phyloP scores from a whole-genome alignment of 768 basidiomycete genomes.

The Rhodotorula kratochvilovae region DNA sequence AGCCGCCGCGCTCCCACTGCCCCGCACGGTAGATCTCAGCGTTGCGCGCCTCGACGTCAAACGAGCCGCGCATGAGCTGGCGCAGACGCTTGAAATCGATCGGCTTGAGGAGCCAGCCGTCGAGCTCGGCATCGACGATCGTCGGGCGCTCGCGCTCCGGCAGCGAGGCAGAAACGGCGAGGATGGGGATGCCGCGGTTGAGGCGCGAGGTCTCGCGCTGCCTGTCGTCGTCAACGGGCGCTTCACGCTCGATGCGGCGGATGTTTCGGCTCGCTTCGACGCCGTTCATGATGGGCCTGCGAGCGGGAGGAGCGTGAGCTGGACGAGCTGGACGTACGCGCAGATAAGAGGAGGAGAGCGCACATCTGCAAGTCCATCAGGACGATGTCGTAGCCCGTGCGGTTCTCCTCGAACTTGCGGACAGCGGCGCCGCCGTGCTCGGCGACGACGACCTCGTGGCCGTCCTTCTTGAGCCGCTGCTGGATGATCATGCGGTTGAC shows the following conservation, averaged over 20 bases:
- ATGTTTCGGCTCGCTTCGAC: slow-evolving; percentile 66
- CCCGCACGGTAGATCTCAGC: slow-evolving; percentile 52
- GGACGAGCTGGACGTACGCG: slow-evolving; percentile 4
- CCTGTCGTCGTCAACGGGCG: slow-evolving; percentile 4
- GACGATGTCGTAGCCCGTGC: slow-evolving; percentile 60
- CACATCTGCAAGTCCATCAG: slow-evolving; percentile 76
- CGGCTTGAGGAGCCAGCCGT: slow-evolving; percentile 76
- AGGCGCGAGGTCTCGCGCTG: slow-evolving; percentile 53
- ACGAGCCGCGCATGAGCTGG: slow-evolving; percentile 59
- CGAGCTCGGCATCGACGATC: slow-evolving; percentile 38
- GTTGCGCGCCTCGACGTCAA: slow-evolving; percentile 55
- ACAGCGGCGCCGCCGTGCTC: slow-evolving; percentile 75
- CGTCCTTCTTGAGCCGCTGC: slow-evolving; percentile 63
- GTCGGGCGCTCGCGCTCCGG: slow-evolving; percentile 32
- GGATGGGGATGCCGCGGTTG: slow-evolving; percentile 68
- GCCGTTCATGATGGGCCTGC: slow-evolving; percentile 64
- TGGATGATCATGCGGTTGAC: slow-evolving; percentile 68
- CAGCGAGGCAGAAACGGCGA: slow-evolving; percentile 75
- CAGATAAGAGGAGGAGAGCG: background rate
- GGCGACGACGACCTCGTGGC: slow-evolving; percentile 62
- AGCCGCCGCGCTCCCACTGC: slow-evolving; percentile 50
- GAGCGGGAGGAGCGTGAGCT: too few species aligned
- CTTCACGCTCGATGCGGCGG: slow-evolving; percentile 56
- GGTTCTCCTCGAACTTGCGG: slow-evolving; percentile 55
- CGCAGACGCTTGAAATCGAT: slow-evolving; percentile 69